Evolutionary conservation across 768 basidiomycete genomes (phyloP).

Genomic region (Wakefieldia striispora): DNA sequence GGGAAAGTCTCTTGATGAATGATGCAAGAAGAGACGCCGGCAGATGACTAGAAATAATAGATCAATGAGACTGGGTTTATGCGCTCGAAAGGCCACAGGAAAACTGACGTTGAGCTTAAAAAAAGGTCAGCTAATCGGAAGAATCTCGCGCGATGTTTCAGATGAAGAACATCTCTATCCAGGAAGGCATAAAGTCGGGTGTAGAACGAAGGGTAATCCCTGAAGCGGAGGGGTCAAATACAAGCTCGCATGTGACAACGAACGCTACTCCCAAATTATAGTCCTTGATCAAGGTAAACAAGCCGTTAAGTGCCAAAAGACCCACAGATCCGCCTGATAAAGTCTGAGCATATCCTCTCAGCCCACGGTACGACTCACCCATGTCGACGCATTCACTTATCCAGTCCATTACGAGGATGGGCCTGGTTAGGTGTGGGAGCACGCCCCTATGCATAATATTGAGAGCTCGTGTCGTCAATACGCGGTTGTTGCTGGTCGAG

Average conservation of each 20-base stretch:
- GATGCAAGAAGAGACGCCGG: constrained; percentile 91
- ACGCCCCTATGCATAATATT: constrained; percentile 82
- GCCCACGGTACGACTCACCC: constrained; percentile 43
- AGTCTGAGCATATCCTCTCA: neutral
- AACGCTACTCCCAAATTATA: constrained; percentile 77
- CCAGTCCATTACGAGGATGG: constrained; percentile 90
- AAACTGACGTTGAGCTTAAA: constrained; percentile 81
- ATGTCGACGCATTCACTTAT: constrained; percentile 78
- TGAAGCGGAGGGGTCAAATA: constrained; percentile 31
- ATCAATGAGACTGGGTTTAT: constrained; percentile 1
- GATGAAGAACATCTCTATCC: constrained; percentile 83
- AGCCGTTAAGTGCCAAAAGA: constrained; percentile 84
- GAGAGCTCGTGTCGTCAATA: constrained; percentile 54
- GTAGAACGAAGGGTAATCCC: constrained; percentile 96
- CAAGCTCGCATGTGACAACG: neutral
- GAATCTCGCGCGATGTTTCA: constrained; percentile 91
- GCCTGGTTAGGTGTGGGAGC: constrained; percentile 77
- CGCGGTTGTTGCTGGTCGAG: constrained; percentile 29
- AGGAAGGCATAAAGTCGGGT: constrained; percentile 87
- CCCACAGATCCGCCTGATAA: constrained; percentile 75
- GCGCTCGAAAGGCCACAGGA: neutral
- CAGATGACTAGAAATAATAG: constrained; percentile 60
- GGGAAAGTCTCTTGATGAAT: constrained; percentile 88
- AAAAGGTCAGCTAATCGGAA: constrained; percentile 92
- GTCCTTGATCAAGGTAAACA: constrained; percentile 88